Base-by-base conservation (phyloP, 106 monocot species). In the Dioscorea dumetorum region DNA sequence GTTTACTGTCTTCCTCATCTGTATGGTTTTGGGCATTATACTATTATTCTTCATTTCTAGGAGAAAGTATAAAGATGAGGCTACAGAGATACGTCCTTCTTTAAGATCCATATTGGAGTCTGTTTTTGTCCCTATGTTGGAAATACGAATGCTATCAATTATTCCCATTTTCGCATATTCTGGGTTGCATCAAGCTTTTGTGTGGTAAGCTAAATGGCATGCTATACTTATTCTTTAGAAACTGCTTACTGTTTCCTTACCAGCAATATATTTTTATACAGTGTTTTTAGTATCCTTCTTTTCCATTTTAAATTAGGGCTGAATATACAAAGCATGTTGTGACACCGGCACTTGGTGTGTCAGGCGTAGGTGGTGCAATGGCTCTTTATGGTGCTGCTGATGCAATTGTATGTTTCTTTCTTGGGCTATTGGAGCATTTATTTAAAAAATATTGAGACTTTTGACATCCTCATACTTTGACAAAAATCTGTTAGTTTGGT, bases 331-430 rank as follows among this genome's bases (percentile, higher is more conserved):
- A 99, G 71, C 48, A 87, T 63, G 69, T 99, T 49, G 83, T 99
- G 56, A 72, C 84, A 64, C 99, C 93, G 58, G 74, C 87, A 62
- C 79, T 93, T 69, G 99, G 99, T 58, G 79, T 90, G 33, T 93
- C 93, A 8, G 99, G 99, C 11, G 87, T 99, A 61, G 99, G 93
- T 64, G 99, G 87, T 66, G 89, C 85, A 60, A 99, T 99, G 99
- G 93, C 99, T 48, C 57, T 93, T 23, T 99, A 77, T 76, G 93
- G 99, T 5, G 84, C 77, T 68, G 74, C 81, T 71, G 99, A 99
- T 85, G 93, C 87, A 64, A 58, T 87, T 76, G 99, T 99, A 78
- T 22, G 88, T 79, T 28, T 18, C 54, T 53, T 49, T 23, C 20
- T 41, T 41, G 41, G 2, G 41, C 6, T 41, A 41, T 41, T 41